These are phyloP conservation scores for Diplodia intermedia DNA, from an alignment of 2,329 filamentous ascomycete species.

Conservation along the genomic window DNA sequence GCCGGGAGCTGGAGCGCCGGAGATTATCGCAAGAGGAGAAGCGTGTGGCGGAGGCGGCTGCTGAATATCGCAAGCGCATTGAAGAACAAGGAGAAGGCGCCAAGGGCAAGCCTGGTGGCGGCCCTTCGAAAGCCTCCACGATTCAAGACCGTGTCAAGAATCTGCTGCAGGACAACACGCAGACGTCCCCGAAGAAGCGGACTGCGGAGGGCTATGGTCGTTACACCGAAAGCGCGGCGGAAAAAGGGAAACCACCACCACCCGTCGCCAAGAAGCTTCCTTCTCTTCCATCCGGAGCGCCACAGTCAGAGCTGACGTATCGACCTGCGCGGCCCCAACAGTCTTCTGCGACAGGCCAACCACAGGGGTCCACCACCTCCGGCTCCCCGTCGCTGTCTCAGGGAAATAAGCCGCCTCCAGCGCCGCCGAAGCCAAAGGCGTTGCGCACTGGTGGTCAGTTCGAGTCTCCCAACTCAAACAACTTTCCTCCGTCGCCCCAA, in stretches of 20 bases:
- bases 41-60: conserved; percentile 85
- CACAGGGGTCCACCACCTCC: conserved; percentile 35
- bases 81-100: conserved; percentile 64
- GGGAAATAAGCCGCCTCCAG: conserved; percentile 52
- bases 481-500: conserved; percentile 8
- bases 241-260: conserved; percentile 25
- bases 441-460: conserved; percentile 56
- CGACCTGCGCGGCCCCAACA: conserved; percentile 36
- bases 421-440: conserved; percentile 68
- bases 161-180: conserved; percentile 75
- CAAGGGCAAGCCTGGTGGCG: conserved; percentile 45
- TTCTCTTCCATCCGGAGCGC: conserved; percentile 15
- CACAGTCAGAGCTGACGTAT: conserved; percentile 29
- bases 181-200: conserved; percentile 62
- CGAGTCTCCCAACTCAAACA: conserved; percentile 38
- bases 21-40: conserved; percentile 86
- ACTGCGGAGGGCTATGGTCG: conserved; percentile 91
- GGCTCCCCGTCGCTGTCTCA: conserved; percentile 43
- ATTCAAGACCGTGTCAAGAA: conserved; percentile 93
- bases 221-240: conserved; percentile 66
- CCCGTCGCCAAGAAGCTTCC: conserved; percentile 17
- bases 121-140: conserved; percentile 67
- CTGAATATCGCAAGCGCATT: conserved; percentile 81
- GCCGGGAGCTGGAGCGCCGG: conserved; percentile 84
- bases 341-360: neutral